Evolutionary conservation across 805 yeast species (phyloP).

Genomic region (Osmozyma mogii): DNA sequence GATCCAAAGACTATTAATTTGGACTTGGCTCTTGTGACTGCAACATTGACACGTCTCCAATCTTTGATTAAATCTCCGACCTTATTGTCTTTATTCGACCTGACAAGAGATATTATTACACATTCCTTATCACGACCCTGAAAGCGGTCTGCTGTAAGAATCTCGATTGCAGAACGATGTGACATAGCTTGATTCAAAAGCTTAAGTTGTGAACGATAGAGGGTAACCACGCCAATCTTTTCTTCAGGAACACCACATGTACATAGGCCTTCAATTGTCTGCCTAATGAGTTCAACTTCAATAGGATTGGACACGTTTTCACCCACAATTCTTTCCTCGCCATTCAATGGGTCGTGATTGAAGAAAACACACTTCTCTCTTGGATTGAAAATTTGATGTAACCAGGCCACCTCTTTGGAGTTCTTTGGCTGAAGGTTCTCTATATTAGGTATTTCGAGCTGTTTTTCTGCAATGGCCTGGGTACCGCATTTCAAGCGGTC

Average conservation of each 20-base stretch:
- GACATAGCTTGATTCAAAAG: conserved; percentile 19
- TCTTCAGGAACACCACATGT: conserved; percentile 50
- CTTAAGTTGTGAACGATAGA: conserved; percentile 68
- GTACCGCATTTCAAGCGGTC: conserved; percentile 74
- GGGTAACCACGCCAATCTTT: conserved; percentile 80
- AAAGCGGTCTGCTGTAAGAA: conserved; percentile 88
- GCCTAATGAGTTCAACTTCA: conserved; percentile 62
- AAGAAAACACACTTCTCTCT: conserved; percentile 62
- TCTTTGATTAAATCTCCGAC: conserved; percentile 79
- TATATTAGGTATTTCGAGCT: conserved; percentile 41
- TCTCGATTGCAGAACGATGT: conserved; percentile 37
- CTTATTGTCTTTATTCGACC: conserved; percentile 58
- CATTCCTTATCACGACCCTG: conserved; percentile 96
- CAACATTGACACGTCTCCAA: conserved; percentile 90
- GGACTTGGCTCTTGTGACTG: conserved; percentile 82
- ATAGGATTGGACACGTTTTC: conserved; percentile 66
- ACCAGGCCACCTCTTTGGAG: conserved; percentile 36
- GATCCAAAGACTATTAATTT: conserved; percentile 85
- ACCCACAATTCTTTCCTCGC: conserved; percentile 45
- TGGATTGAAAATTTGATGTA: conserved; percentile 46
- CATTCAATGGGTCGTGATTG: conserved; percentile 66
- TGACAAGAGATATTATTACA: conserved; percentile 79
- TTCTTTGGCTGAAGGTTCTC: conserved; percentile 15
- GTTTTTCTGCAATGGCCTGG: conserved; percentile 51
- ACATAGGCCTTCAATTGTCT: conserved; percentile 51